Evolutionary conservation across 345 rosid genomes (phyloP).

Genomic region (Pugionium dolabratum): DNA sequence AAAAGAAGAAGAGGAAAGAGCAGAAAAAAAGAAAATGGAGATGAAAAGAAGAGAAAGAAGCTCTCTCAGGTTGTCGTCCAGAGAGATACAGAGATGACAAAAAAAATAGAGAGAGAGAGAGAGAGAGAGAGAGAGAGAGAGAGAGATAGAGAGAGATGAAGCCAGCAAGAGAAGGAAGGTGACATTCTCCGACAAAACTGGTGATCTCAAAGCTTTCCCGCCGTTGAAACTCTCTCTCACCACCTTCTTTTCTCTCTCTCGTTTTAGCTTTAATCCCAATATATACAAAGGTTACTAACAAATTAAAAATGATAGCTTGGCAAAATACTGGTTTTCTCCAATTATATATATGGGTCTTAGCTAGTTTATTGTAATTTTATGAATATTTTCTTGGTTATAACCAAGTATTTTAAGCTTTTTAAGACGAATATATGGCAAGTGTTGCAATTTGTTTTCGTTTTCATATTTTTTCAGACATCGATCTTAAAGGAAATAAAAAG

Average conservation of each 20-base stretch:
- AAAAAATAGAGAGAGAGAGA: slow-evolving; percentile 30
- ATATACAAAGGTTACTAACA: too few relatives aligned
- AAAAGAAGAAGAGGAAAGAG: not conserved
- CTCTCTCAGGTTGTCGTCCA: slow-evolving; percentile 12
- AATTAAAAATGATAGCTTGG: too few relatives aligned
- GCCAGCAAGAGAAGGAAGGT: too few relatives aligned
- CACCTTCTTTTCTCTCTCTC: slow-evolving; percentile 15
- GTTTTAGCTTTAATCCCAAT: slow-evolving; percentile 12
- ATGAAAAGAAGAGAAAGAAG: slow-evolving; percentile 24
- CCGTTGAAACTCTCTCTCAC: slow-evolving; percentile 17
- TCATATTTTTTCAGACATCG: not conserved
- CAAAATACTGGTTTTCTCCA: too few relatives aligned
- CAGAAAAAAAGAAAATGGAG: slow-evolving; percentile 8
- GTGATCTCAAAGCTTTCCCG: slow-evolving; percentile 9
- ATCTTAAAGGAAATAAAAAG: not conserved
- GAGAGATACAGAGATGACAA: slow-evolving; percentile 17
- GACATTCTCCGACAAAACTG: slow-evolving; percentile 37
- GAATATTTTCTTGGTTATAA: not conserved
- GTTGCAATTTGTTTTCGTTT: slow-evolving; percentile 11
- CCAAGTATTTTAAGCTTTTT: not conserved
- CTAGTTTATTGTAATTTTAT: not conserved
- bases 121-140: slow-evolving; percentile 16
- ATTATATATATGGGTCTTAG: not conserved
- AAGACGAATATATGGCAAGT: not conserved
- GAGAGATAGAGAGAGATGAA: slow-evolving; percentile 3